A percentile compares a stretch with the other conserved stretches of the same genome.
These are phyloP conservation scores for Fonsecaea pedrosoi DNA, from an alignment of 2,329 filamentous ascomycete genomes.

Conservation along the genomic window DNA sequence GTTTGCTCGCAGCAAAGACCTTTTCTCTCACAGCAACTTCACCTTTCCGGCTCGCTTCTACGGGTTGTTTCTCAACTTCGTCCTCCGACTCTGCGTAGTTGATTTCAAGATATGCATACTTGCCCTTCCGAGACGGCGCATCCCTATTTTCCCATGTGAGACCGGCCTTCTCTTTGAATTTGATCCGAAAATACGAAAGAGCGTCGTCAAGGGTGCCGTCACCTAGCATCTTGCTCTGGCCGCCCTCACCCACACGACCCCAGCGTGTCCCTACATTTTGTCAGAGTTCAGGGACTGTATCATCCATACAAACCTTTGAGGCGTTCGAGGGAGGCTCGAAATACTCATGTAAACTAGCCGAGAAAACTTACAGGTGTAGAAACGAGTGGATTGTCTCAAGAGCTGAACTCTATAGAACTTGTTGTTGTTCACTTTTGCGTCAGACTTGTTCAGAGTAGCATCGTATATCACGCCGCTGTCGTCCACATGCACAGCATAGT, in stretches of 20 bases:
- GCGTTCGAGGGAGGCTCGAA: not conserved
- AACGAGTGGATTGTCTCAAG: constrained; percentile 46
- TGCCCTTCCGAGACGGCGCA: constrained; percentile 59
- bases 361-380: constrained; percentile 58
- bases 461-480: constrained; percentile 73
- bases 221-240: constrained; percentile 54
- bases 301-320: not conserved
- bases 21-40: constrained; percentile 41
- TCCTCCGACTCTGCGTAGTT: constrained; percentile 76
- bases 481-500: constrained; percentile 69
- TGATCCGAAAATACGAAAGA: constrained; percentile 57
- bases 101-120: constrained; percentile 81
- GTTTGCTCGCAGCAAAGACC: constrained; percentile 55
- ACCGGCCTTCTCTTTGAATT: constrained; percentile 65
- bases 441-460: constrained; percentile 79
- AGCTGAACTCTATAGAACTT: constrained; percentile 71
- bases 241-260: constrained; percentile 73
- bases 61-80: constrained; percentile 44
- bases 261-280: constrained; percentile 65
- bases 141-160: constrained; percentile 58
- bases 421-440: constrained; percentile 57
- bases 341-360: not conserved
- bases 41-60: constrained; percentile 39
- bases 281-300: not conserved
- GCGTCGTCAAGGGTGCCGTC: constrained; percentile 50